Conservation (phyloP, 129 eudicot species). For the Lactuca sativa region DNA sequence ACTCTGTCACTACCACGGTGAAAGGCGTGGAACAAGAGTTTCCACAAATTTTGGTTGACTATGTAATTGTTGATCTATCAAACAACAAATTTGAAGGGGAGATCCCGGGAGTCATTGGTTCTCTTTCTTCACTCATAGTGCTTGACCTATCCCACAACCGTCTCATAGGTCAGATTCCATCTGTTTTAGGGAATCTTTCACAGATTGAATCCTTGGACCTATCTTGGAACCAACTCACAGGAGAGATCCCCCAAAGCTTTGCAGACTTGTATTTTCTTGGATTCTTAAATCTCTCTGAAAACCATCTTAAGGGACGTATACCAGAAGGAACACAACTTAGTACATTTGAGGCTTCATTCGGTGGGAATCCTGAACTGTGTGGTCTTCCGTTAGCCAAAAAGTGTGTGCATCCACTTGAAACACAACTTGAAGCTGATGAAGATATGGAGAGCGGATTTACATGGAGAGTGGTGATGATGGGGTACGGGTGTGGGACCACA, state of each 20-base stretch:
- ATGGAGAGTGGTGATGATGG: slow-evolving; percentile 28
- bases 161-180: slow-evolving; percentile 38
- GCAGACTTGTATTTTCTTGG: slow-evolving; percentile 21
- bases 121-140: slow-evolving; percentile 9
- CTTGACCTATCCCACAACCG: slow-evolving; percentile 41
- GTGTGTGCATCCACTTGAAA: background rate
- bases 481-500: slow-evolving; percentile 26
- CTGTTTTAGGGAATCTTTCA: slow-evolving; percentile 19
- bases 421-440: background rate
- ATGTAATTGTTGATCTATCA: slow-evolving; percentile 6
- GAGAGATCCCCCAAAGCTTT: slow-evolving; percentile 36
- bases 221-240: slow-evolving; percentile 33
- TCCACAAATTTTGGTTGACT: slow-evolving; percentile 8
- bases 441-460: slow-evolving; percentile 11
- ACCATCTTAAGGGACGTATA: slow-evolving; percentile 22
- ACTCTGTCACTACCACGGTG: background rate
- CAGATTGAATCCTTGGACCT: slow-evolving; percentile 42
- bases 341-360: slow-evolving; percentile 13
- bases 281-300: slow-evolving; percentile 35
- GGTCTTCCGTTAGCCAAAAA: slow-evolving; percentile 11
- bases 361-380: slow-evolving; percentile 9
- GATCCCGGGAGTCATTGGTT: slow-evolving; percentile 35
- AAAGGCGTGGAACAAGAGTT: slow-evolving; percentile 7
- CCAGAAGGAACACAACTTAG: slow-evolving; percentile 16
- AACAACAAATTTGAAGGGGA: slow-evolving; percentile 9